Conservation (phyloP, 2,329 filamentous ascomycete genomes). For the Fusarium musae region DNA sequence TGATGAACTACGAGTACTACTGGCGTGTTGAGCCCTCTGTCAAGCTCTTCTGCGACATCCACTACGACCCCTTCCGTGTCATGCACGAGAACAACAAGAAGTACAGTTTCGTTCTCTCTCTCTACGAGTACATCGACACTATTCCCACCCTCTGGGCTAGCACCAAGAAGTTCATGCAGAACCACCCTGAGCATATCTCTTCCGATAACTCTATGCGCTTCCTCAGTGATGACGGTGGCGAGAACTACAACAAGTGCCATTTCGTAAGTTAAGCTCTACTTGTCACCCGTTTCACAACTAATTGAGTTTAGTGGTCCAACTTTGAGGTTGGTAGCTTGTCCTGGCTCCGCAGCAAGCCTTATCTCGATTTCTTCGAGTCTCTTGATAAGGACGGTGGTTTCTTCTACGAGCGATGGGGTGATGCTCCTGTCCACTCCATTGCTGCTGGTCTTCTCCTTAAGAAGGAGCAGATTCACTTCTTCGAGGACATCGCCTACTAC, state of each 20-base stretch:
- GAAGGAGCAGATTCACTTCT: constrained; percentile 97
- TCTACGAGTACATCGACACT: constrained; percentile 97
- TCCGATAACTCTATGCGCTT: constrained; percentile 89
- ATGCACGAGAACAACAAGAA: constrained; percentile 98
- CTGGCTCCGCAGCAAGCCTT: constrained; percentile 90
- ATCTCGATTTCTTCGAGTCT: constrained; percentile 89
- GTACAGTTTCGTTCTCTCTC: constrained; percentile 94
- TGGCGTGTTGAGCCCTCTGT: constrained; percentile 99
- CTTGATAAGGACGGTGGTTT: constrained; percentile 94
- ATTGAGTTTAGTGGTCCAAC: constrained; percentile 85
- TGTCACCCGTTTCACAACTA: neutral
- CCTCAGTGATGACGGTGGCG: constrained; percentile 89
- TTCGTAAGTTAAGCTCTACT: constrained; percentile 70
- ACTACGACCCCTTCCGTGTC: constrained; percentile 95
- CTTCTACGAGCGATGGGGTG: constrained; percentile 99
- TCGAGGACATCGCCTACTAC: constrained; percentile 98
- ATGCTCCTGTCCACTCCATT: constrained; percentile 98
- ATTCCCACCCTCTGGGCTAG: constrained; percentile 97
- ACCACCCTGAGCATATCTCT: constrained; percentile 87
- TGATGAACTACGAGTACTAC: constrained; percentile 99
- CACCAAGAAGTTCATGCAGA: constrained; percentile 91
- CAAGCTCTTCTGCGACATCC: constrained; percentile 94
- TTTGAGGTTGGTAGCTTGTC: constrained; percentile 95
- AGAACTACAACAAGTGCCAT: constrained; percentile 96
- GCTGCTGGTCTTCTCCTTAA: constrained; percentile 86